Conservation (phyloP, 805 yeast genomes). For the Blastobotrys peoriensis region DNA sequence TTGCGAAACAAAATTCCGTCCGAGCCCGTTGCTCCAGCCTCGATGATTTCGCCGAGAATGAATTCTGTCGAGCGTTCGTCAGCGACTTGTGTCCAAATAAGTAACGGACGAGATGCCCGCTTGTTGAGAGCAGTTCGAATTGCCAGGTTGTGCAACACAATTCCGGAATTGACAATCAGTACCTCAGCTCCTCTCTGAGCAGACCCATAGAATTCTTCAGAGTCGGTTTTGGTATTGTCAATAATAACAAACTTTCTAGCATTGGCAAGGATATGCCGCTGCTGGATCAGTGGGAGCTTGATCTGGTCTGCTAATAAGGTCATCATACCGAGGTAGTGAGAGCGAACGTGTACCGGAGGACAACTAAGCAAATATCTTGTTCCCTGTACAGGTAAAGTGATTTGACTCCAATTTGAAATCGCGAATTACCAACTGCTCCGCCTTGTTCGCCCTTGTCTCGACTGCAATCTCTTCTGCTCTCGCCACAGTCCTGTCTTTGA, state of each 20-base stretch:
- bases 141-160: slow-evolving; percentile 19
- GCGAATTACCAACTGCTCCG: no score
- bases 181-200: slow-evolving; percentile 12
- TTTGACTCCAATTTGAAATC: no score
- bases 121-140: slow-evolving; percentile 14
- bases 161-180: slow-evolving; percentile 14
- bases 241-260: slow-evolving; percentile 1
- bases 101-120: slow-evolving; percentile 15
- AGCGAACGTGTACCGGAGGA: no score
- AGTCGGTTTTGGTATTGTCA: slow-evolving; percentile 16
- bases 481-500: no score
- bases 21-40: slow-evolving; percentile 18
- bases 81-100: slow-evolving; percentile 14
- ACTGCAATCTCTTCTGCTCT: no score
- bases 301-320: slow-evolving; percentile 6
- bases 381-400: no score
- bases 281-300: slow-evolving; percentile 4
- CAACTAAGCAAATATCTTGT: no score
- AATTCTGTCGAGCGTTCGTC: slow-evolving; percentile 10
- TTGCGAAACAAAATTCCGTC: slow-evolving; percentile 16
- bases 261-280: neutral
- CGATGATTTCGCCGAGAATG: slow-evolving; percentile 19
- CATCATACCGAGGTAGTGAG: no score
- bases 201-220: slow-evolving; percentile 16
- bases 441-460: no score